Conservation (phyloP, 306 rosid species). For the Begonia loranthoides region DNA sequence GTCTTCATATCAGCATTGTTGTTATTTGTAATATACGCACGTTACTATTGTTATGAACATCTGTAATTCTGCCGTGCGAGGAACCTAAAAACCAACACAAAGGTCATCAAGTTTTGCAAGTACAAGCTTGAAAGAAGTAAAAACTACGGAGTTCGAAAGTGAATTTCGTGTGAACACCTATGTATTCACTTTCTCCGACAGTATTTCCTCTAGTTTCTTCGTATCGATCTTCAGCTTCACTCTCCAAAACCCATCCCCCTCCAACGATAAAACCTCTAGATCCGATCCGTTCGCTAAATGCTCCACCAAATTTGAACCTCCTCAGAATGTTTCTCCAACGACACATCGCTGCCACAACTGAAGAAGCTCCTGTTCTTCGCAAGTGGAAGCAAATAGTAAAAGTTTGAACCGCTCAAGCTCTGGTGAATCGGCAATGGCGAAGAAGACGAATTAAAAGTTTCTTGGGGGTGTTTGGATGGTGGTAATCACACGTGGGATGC, state of each 20-base stretch:
- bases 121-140: no score
- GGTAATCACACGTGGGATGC: no score
- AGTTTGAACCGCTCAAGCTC: constrained; percentile 3
- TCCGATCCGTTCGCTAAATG: constrained; percentile 25
- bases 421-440: constrained; percentile 3
- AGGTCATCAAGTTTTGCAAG: no score
- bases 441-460: no score
- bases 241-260: constrained; percentile 46
- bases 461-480: no score
- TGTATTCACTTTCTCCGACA: constrained; percentile 47
- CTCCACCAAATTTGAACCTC: not conserved
- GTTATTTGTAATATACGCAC: no score
- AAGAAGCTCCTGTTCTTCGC: not conserved
- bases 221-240: constrained; percentile 51
- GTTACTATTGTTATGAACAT: no score
- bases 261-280: constrained; percentile 42
- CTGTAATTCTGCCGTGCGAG: no score
- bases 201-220: constrained; percentile 41
- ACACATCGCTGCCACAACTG: not conserved
- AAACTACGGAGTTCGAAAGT: no score
- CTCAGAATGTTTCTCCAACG: not conserved
- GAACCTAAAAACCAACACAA: no score
- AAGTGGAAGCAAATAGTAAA: constrained; percentile 13
- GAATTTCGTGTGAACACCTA: no score
- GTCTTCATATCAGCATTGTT: no score